Evolutionary conservation across 1,284 basidiomycete genomes (phyloP), one percentile per base, ranked within the genome.

Genomic region (Sanghuangporus weigelae): DNA sequence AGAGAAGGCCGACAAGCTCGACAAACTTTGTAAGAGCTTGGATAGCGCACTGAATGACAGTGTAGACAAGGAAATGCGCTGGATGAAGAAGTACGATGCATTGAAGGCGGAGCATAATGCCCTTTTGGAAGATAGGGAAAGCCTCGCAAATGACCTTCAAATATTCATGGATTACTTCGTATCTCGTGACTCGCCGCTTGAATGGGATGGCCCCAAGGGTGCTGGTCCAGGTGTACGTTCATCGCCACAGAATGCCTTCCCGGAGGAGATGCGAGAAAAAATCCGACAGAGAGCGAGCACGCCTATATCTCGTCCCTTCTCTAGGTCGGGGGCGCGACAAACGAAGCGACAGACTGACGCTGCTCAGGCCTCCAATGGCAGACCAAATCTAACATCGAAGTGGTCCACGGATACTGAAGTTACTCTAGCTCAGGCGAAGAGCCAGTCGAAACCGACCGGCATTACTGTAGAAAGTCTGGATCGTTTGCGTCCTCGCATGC

Each of bases 161-260:
- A 54, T 65, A 12, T 57, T 65, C 36, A 56, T 65, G 46, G 64
- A 65, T 53, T 59, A 65, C 42, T 55, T 65, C 42, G 64, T 65
- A 36, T 46, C 63, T 40, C 23, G 19, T 54, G 64, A 65, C n/a
- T 65, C 64, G 19, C 64, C 64, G 3, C 40, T 65, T 19, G 64
- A 65, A 14, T 65, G 64, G 64, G 60, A 62, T n/a, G 36, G 51
- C 16, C 60, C 55, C 19, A 60, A 60, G 23, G 64, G 64, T 40
- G 38, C 40, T 1, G 57, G 21, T n/a, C 51, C 31, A 3, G 48
- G 57, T 10, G 7, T 23, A 10, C 63, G 58, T 16, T 40, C 35
- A 26, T 59, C 50, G 23, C 40, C 57, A 26, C 55, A 62, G 44
- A 50, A 46, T 46, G 19, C 57, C 16, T 62, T 59, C 31, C 64